Evolutionary conservation across 129 eudicot genomes (phyloP), one percentile per base, ranked within the genome.

Genomic region (Ambrosia trifida): DNA sequence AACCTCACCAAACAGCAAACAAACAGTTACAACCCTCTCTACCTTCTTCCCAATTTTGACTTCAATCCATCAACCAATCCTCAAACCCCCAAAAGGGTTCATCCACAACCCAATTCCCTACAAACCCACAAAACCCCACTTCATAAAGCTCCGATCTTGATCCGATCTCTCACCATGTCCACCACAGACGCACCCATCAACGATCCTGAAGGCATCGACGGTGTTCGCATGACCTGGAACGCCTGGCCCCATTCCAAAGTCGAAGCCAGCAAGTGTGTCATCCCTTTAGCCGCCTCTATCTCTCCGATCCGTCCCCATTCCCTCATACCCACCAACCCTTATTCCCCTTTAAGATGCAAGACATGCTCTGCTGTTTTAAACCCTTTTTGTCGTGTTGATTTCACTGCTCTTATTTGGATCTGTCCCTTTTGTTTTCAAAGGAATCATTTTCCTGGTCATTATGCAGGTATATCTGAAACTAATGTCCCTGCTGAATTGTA

Each of bases 191-290:
- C 84, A 76, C 84, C 93, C 5, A 73, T 75, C 11, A 72, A 80
- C 35, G 98, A 92, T 76, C 95, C 89, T 0, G 96, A 89, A 70
- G 95, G 95, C 20, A 92, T 89, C 69, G 98, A 92, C 69, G 98
- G 96, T 3, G 85, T 92, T 10, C 88, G 98, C 3, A 87, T 92
- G 90, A 79, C 96, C 31, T 92, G 96, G 96, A 84, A 86, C 72
- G 73, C 81, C 7, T 92, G 96, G 96, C 98, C 98, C 0, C 84
- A 88, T 1, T 83, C 96, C 11, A 92, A 92, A 72, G 88, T 92
- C 0, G 96, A 92, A 68, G 87, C 96, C 0, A 73, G 83, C 54
- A 92, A 92, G 77, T 87, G 91, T 71, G 96, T 89, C 72, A 92
- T 92, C 81, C 98, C 98, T 24, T 83, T 92, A 54, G 96, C 98